phyloP scores from a whole-genome alignment of 1,284 basidiomycete species.

The Tremellales sp. region DNA sequence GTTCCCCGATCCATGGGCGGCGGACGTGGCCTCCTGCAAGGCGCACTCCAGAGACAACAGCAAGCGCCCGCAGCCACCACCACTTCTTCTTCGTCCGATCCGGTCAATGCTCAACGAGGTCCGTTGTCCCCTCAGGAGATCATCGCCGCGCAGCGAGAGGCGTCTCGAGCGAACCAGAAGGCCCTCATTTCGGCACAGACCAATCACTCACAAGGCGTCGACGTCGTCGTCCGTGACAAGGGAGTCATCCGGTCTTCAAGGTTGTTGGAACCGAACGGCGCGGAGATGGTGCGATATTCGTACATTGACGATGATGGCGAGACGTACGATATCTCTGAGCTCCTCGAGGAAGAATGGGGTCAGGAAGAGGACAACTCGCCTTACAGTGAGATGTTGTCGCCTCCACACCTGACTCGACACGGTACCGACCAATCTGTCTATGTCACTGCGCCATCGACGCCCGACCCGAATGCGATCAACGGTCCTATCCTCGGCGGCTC shows the following conservation, averaged over 20 bases:
- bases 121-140: constrained; percentile 68
- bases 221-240: constrained; percentile 76
- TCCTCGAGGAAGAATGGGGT: constrained; percentile 79
- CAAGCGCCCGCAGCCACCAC: constrained; percentile 3
- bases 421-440: constrained; percentile 33
- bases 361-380: constrained; percentile 29
- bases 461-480: constrained; percentile 26
- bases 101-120: constrained; percentile 52
- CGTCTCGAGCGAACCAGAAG: constrained; percentile 75
- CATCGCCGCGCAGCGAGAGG: constrained; percentile 85
- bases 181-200: constrained; percentile 77
- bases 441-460: constrained; percentile 36
- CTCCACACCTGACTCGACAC: constrained; percentile 22
- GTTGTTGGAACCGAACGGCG: constrained; percentile 48
- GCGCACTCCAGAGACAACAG: constrained; percentile 18
- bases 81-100: no score
- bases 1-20: constrained; percentile 55
- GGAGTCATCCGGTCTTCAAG: constrained; percentile 79
- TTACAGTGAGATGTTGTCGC: constrained; percentile 14
- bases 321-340: constrained; percentile 84
- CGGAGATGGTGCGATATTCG: constrained; percentile 78
- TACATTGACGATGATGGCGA: constrained; percentile 83
- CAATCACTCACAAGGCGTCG: constrained; percentile 79
- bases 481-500: constrained; percentile 33
- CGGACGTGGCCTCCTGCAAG: constrained; percentile 49